A percentile compares a stretch with the other conserved stretches of the same genome.
These are phyloP conservation scores for Apostasia shenzhenica DNA, from an alignment of 106 monocot species.

Conservation along the genomic window DNA sequence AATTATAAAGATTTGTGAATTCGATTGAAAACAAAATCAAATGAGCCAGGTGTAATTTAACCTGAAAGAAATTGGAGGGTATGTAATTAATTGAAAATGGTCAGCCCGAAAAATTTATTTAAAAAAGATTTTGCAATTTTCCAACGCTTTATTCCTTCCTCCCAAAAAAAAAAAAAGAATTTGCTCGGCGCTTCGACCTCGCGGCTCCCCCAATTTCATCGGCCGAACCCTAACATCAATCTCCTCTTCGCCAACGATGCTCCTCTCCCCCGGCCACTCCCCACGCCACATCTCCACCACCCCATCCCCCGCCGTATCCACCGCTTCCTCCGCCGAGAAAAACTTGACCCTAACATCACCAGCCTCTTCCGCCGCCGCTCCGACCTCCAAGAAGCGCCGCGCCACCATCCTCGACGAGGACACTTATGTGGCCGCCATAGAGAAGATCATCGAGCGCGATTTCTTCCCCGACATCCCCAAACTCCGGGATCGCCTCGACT, in stretches of 20 bases:
- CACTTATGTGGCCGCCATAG: conserved; percentile 61
- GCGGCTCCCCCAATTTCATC: no score
- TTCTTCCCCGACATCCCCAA: conserved; percentile 86
- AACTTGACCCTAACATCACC: conserved; percentile 6
- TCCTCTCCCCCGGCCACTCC: conserved; percentile 59
- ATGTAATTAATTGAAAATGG: no score
- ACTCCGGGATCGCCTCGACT: conserved; percentile 73
- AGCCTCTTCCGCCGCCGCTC: conserved; percentile 15
- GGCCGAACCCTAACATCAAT: conserved; percentile 5
- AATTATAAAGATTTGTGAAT: no score
- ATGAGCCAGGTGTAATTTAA: no score
- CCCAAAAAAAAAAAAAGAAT: no score
- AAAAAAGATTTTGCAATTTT: no score
- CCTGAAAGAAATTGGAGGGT: no score
- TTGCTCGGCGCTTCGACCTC: no score
- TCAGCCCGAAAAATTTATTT: no score
- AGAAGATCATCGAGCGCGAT: conserved; percentile 91
- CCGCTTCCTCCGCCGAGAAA: conserved; percentile 1
- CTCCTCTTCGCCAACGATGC: conserved; percentile 21
- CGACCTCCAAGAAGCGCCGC: conserved; percentile 32
- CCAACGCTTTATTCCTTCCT: no score
- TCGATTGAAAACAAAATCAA: no score
- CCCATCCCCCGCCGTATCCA: neutral
- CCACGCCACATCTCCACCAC: conserved; percentile 38
- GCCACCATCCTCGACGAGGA: conserved; percentile 61